Percentiles rank a stretch among this genome's conserved stretches.
Evolutionary conservation across 1,139 yeast genomes (phyloP).

Genomic region (Yamadazyma siamensis): DNA sequence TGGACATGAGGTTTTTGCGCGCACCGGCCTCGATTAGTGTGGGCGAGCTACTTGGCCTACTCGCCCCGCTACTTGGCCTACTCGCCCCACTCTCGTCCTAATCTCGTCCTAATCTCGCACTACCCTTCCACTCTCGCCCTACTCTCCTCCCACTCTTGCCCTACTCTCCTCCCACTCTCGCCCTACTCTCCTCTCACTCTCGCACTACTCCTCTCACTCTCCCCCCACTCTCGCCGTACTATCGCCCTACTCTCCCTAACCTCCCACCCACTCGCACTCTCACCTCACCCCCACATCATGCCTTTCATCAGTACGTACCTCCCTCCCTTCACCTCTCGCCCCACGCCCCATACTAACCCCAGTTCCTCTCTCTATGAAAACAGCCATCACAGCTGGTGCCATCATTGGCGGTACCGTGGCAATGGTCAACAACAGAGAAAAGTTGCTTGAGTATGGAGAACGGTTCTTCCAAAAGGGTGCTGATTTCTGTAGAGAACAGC

Average conservation of each 20-base stretch:
- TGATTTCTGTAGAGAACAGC: constrained; percentile 26
- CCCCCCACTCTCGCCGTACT: neutral
- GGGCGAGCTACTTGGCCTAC: no score
- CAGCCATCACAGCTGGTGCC: constrained; percentile 39
- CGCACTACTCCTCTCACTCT: neutral
- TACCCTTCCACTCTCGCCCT: no score
- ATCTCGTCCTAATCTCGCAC: no score
- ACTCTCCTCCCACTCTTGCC: no score
- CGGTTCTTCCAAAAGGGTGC: constrained; percentile 33
- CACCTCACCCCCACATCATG: constrained; percentile 4
- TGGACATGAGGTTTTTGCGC: no score
- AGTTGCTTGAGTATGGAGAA: constrained; percentile 31
- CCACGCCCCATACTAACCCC: constrained; percentile 7
- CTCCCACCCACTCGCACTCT: neutral
- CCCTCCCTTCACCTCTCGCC: neutral
- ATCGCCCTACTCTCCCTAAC: neutral
- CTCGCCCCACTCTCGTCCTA: neutral
- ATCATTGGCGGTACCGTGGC: constrained; percentile 40
- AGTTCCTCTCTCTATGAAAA: constrained; percentile 40
- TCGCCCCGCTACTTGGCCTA: neutral
- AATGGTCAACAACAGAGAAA: constrained; percentile 29
- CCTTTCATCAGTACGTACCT: constrained; percentile 12
- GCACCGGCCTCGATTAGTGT: no score
- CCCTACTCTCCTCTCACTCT: neutral
- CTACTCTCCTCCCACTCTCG: neutral